Base-by-base conservation (phyloP, 2,329 filamentous ascomycete species). In the Metarhizium rileyi region DNA sequence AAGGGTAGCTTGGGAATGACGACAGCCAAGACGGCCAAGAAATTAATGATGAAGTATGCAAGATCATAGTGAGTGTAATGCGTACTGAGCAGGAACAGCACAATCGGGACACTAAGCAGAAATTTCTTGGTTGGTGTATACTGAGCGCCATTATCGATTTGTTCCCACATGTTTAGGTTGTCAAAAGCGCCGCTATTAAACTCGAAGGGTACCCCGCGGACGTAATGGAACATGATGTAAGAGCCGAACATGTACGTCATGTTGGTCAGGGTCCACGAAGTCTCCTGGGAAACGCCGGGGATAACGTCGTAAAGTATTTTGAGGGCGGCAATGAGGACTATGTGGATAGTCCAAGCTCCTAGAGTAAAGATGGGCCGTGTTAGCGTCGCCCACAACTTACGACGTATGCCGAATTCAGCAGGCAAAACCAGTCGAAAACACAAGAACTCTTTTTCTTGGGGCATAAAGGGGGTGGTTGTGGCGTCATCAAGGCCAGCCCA, bases 91-190 rank as follows among this genome's bases (percentile, higher is more conserved):
- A 98, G 78, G 68, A 98, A 98, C 55, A 98, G 78, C 56, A 90
- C 79, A 61, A 98, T 95, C 36, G 93, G 93, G 30, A 97, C 91
- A 62, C 86, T 89, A 60, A 97, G 83, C 52, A 98, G 76, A 64
- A 98, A 98, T 70, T 98, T 98, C 77, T 98, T 98, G 57, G 93
- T 88, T 4, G 93, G 93, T 1, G 93, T 98, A 73, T 97, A 98
- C 69, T 98, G 93, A 60, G 93, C 93, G 44, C 93, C 93, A 63
- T 97, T 94, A 74, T 98, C 93, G 67, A 98, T 98, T 73, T 98
- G 93, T 74, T 98, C 93, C 93, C 93, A 98, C 93, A 98, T 97
- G 74, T 97, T 98, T 64, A 98, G 78, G 69, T 98, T 97, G 76
- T 98, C 93, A 70, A 97, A 98, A 59, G 93, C 93, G 52, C 93